These are phyloP conservation scores for Cenchrus americanus DNA, from an alignment of 176 grass and related monocot species.

Conservation along the genomic window DNA sequence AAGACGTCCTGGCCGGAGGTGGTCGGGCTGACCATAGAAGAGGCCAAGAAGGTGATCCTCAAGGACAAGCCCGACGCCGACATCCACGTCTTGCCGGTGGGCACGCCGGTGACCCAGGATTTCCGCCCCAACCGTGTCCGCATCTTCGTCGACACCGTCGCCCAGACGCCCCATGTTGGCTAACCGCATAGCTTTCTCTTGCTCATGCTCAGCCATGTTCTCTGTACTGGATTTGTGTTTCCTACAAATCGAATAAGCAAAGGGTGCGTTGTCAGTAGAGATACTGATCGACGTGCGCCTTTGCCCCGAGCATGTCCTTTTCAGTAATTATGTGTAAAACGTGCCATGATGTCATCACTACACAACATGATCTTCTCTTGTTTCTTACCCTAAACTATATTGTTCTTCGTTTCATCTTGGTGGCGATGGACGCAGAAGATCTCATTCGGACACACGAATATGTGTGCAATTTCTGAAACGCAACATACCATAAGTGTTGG, in stretches of 20 bases:
- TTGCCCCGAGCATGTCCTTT: no score
- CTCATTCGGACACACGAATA: no score
- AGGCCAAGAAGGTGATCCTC: slow-evolving; percentile 32
- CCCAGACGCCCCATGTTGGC: not conserved
- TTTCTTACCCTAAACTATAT: no score
- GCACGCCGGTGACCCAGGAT: not conserved
- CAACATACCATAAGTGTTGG: no score
- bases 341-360: no score
- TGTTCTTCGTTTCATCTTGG: no score
- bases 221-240: not conserved
- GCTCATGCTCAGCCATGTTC: not conserved
- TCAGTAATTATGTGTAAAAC: no score
- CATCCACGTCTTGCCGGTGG: slow-evolving; percentile 3
- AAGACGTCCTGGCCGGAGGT: slow-evolving; percentile 48
- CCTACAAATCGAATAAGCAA: not conserved
- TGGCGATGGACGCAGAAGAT: no score
- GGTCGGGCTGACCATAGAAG: slow-evolving; percentile 26
- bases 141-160: slow-evolving; percentile 36
- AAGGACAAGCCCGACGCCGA: slow-evolving; percentile 40
- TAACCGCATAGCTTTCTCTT: not conserved
- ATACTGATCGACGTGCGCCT: no score
- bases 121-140: slow-evolving; percentile 20
- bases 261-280: no score
- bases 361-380: no score
- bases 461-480: no score